Percentiles rank a stretch among this genome's conserved stretches.
Conservation (phyloP, 2,329 filamentous ascomycete species). For the Septoria petroselini region DNA sequence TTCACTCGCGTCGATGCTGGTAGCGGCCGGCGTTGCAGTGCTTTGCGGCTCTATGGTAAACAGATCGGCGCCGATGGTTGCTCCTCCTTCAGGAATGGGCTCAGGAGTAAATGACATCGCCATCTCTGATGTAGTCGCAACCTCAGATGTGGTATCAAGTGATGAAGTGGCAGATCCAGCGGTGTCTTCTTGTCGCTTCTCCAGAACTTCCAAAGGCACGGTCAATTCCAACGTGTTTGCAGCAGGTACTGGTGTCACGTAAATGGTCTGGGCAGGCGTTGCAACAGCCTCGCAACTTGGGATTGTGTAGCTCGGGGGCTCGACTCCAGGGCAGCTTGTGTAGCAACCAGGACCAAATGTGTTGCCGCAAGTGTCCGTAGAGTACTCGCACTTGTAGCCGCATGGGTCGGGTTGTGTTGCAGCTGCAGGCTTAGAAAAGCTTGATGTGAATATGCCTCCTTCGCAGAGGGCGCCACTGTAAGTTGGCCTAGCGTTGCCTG, state of each 20-base stretch:
- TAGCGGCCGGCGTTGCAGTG: too few relatives aligned
- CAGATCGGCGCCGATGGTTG: slow-evolving; percentile 4
- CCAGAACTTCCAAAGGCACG: slow-evolving; percentile 7
- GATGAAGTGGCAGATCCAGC: not conserved
- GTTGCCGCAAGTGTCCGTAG: slow-evolving; percentile 24
- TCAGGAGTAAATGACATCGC: not conserved
- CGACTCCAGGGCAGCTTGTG: slow-evolving; percentile 17
- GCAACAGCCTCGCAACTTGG: slow-evolving; percentile 15
- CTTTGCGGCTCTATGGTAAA: not conserved
- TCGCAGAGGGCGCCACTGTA: slow-evolving; percentile 26
- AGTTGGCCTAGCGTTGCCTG: slow-evolving; percentile 22
- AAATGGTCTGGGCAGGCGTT: slow-evolving; percentile 1
- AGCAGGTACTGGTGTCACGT: slow-evolving; percentile 6
- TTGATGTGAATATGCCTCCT: slow-evolving; percentile 8
- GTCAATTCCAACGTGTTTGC: not conserved
- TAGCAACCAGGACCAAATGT: slow-evolving; percentile 28
- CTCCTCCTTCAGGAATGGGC: not conserved
- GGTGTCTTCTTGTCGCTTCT: slow-evolving; percentile 1
- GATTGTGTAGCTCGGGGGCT: slow-evolving; percentile 19
- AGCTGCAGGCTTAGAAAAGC: slow-evolving; percentile 10
- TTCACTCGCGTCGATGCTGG: not conserved
- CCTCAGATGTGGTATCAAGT: not conserved
- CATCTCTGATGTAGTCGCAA: not conserved
- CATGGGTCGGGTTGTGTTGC: slow-evolving; percentile 16
- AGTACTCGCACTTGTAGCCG: slow-evolving; percentile 22